phyloP scores from a whole-genome alignment of 495 filamentous ascomycete genomes.

The Lasiosphaeriaceae sp. region DNA sequence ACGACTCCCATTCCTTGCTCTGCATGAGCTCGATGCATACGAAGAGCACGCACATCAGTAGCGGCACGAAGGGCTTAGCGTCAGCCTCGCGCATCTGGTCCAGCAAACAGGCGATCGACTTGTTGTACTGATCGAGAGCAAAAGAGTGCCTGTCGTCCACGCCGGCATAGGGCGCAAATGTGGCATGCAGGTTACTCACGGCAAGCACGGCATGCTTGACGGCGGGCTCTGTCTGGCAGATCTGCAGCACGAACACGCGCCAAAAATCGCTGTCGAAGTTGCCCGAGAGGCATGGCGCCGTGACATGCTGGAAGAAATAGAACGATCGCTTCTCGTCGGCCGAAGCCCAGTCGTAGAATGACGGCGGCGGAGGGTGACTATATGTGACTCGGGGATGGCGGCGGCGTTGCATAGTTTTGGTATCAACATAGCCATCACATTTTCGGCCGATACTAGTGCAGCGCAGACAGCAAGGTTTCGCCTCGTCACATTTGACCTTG shows the following conservation, averaged over 20 bases:
- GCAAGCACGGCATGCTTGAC: constrained; percentile 57
- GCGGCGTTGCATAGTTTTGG: constrained; percentile 27
- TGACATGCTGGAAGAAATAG: constrained; percentile 49
- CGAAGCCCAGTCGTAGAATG: constrained; percentile 28
- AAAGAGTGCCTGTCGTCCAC: constrained; percentile 30
- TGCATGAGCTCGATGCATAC: constrained; percentile 56
- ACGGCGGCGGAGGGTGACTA: constrained; percentile 10
- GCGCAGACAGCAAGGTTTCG: constrained; percentile 38
- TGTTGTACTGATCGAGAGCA: constrained; percentile 52
- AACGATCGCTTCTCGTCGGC: constrained; percentile 41
- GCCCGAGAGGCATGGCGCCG: constrained; percentile 45
- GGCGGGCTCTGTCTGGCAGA: constrained; percentile 53
- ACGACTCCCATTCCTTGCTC: constrained; percentile 43
- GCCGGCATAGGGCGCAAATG: constrained; percentile 28
- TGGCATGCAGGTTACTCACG: constrained; percentile 51
- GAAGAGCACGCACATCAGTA: constrained; percentile 55
- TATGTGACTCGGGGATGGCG: constrained; percentile 18
- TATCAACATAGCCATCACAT: constrained; percentile 41
- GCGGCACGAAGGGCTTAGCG: constrained; percentile 40
- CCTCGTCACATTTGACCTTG: constrained; percentile 44
- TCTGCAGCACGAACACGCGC: constrained; percentile 52
- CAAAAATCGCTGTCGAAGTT: constrained; percentile 53
- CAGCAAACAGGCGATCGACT: constrained; percentile 45
- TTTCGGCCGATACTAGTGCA: constrained; percentile 42
- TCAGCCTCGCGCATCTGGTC: constrained; percentile 36